A percentile compares a stretch with the other conserved stretches of the same genome.
Evolutionary conservation across 768 basidiomycete genomes (phyloP).

Genomic region (Auricularia sp.): DNA sequence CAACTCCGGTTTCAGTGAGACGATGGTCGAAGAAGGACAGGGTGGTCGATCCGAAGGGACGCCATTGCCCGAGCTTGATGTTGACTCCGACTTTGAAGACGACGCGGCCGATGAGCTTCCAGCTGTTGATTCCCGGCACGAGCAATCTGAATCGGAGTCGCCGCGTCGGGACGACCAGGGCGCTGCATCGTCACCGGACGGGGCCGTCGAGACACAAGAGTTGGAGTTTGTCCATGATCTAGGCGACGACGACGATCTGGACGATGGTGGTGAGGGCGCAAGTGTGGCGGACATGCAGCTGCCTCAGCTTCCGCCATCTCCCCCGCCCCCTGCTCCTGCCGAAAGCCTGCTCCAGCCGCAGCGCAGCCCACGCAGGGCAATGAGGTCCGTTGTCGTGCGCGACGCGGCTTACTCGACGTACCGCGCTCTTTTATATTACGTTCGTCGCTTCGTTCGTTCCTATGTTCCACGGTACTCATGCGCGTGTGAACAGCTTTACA

Average conservation of each 20-base stretch:
- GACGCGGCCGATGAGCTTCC: constrained; percentile 33
- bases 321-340: not conserved
- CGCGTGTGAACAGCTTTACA: constrained; percentile 52
- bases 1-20: constrained; percentile 50
- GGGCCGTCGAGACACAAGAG: too few species aligned
- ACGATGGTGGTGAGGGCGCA: not conserved
- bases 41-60: not conserved
- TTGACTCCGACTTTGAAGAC: constrained; percentile 48
- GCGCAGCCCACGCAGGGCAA: constrained; percentile 33
- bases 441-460: constrained; percentile 24
- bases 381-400: constrained; percentile 41
- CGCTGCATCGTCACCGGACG: not conserved
- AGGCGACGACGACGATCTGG: not conserved
- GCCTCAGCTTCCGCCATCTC: too few species aligned
- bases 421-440: constrained; percentile 67
- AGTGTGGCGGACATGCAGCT: too few species aligned
- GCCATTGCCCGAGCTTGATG: constrained; percentile 4
- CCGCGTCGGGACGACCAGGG: not conserved
- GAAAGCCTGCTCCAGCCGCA: not conserved
- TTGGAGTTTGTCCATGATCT: not conserved
- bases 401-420: constrained; percentile 58
- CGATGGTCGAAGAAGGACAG: not conserved
- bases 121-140: constrained; percentile 14
- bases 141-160: constrained; percentile 9
- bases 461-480: not conserved